Evolutionary conservation across 2,329 filamentous ascomycete genomes (phyloP).

Genomic region (Cladosporium halotolerans): DNA sequence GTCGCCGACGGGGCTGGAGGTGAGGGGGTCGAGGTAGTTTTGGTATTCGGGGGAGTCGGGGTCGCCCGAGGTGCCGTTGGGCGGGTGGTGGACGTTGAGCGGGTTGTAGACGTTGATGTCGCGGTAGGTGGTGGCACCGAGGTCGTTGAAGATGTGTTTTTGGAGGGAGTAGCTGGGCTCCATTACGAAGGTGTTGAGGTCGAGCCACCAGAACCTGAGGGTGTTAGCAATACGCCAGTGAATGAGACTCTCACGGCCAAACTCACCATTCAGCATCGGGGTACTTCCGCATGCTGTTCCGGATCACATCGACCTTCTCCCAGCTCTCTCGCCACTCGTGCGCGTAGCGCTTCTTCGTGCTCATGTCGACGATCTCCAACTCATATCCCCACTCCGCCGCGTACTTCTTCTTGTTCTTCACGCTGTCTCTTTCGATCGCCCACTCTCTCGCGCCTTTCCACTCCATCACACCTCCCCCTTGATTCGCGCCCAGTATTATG

Average conservation of each 20-base stretch:
- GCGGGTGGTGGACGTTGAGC: constrained; percentile 83
- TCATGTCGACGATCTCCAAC: constrained; percentile 95
- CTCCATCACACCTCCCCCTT: constrained; percentile 96
- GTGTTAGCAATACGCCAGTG: constrained; percentile 12
- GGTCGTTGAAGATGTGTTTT: constrained; percentile 77
- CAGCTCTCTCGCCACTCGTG: constrained; percentile 99
- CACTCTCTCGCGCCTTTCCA: constrained; percentile 97
- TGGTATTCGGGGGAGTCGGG: constrained; percentile 37
- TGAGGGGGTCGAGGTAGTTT: constrained; percentile 66
- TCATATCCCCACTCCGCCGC: constrained; percentile 86
- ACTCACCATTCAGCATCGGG: constrained; percentile 91
- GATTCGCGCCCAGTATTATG: constrained; percentile 85
- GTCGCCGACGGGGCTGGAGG: constrained; percentile 69
- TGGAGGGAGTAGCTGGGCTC: constrained; percentile 88
- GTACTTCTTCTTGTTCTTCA: constrained; percentile 91
- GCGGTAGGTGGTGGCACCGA: constrained; percentile 71
- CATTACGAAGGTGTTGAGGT: constrained; percentile 97
- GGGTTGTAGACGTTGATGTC: constrained; percentile 97
- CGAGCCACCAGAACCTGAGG: constrained; percentile 98
- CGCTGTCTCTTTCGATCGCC: constrained; percentile 94
- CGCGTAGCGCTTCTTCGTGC: constrained; percentile 95
- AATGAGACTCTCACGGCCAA: not conserved
- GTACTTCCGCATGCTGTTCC: constrained; percentile 84
- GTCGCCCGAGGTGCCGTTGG: constrained; percentile 39
- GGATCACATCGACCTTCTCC: constrained; percentile 96